phyloP scores from a whole-genome alignment of 1,284 basidiomycete genomes.

The Melampsora larici-populina region DNA sequence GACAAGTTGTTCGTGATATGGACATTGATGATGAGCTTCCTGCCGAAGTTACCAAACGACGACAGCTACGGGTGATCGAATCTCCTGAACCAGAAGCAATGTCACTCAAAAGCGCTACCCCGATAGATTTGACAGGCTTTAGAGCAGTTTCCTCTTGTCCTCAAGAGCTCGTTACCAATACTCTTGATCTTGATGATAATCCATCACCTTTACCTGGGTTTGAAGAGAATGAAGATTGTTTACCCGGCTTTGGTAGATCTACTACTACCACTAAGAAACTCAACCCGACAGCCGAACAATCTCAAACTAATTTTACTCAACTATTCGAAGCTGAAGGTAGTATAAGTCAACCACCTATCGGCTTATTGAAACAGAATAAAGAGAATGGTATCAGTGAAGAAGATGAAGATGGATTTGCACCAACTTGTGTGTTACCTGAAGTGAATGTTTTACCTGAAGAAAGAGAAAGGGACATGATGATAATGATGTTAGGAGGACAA shows the following conservation, averaged over 20 bases:
- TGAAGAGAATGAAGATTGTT: not conserved
- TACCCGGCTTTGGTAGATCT: not conserved
- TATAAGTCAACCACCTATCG: conserved; percentile 25
- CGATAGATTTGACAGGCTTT: too few relatives aligned
- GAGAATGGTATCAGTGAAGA: conserved; percentile 14
- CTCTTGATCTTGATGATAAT: too few relatives aligned
- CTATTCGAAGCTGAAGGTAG: conserved; percentile 31
- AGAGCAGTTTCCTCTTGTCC: too few relatives aligned
- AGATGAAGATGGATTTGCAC: not conserved
- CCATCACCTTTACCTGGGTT: too few relatives aligned
- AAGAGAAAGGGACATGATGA: conserved; percentile 42
- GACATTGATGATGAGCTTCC: not conserved
- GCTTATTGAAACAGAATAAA: conserved; percentile 16
- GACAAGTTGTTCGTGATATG: not conserved
- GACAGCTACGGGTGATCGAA: not conserved
- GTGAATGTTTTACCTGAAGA: conserved; percentile 43
- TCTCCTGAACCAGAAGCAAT: conserved; percentile 5
- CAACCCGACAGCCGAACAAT: too few relatives aligned
- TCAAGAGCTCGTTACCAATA: too few relatives aligned
- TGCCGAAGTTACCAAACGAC: not conserved
- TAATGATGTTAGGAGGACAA: conserved; percentile 39
- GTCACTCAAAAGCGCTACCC: not conserved
- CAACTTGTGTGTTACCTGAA: conserved; percentile 34
- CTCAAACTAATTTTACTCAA: conserved; percentile 16
- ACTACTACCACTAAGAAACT: not conserved